Conservation (phyloP, 2,329 filamentous ascomycete species). For the Sclerotinia glacialis region DNA sequence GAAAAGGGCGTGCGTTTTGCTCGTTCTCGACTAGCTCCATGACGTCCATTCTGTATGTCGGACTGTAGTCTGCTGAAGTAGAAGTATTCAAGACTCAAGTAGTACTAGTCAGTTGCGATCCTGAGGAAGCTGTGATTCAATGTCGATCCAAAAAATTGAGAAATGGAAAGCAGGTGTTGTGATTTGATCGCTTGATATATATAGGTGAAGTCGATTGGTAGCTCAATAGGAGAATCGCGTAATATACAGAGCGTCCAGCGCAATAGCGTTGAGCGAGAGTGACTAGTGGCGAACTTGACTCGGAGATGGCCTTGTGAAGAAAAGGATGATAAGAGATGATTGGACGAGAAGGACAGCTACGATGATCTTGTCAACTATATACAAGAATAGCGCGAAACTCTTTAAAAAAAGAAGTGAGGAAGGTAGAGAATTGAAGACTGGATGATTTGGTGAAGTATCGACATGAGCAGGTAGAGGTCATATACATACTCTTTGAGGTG, state of each 20-base stretch:
- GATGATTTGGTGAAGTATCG: constrained; percentile 19
- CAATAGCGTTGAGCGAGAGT: constrained; percentile 28
- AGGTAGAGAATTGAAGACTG: constrained; percentile 32
- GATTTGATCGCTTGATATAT: not conserved
- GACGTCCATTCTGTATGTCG: constrained; percentile 53
- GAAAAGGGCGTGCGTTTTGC: constrained; percentile 59
- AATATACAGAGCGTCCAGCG: constrained; percentile 32
- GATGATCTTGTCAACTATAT: not conserved
- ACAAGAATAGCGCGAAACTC: constrained; percentile 5
- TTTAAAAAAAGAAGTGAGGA: constrained; percentile 30
- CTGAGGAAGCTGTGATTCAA: not conserved
- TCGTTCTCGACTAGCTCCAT: constrained; percentile 64
- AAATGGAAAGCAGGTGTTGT: not conserved
- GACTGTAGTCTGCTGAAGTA: not conserved
- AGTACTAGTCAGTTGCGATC: not conserved
- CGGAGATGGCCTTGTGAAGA: constrained; percentile 14
- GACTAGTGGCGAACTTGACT: constrained; percentile 16
- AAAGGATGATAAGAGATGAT: constrained; percentile 17
- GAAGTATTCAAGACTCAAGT: constrained; percentile 15
- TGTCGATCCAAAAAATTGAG: not conserved
- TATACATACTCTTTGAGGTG: constrained; percentile 37
- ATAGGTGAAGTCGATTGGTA: not conserved
- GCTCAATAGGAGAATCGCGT: constrained; percentile 13
- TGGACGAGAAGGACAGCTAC: constrained; percentile 5
- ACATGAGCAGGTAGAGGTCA: constrained; percentile 28